Base-by-base conservation (phyloP, 1,284 basidiomycete species). In the Rhodotorula sp. region DNA sequence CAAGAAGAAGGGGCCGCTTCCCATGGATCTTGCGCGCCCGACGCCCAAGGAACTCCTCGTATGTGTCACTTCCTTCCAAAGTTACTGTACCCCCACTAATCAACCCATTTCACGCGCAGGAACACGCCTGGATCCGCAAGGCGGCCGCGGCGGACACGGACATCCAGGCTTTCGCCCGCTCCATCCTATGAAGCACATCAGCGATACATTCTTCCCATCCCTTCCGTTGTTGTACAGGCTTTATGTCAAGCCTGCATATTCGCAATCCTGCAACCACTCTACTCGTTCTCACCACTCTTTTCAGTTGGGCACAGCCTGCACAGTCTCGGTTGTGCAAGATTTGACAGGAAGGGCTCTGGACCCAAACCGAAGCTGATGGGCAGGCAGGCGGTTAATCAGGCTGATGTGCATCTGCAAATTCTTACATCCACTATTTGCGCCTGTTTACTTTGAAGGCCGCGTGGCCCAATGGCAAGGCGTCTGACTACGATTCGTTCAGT, bases 11-110 rank as follows among this genome's bases (percentile, higher is more conserved):
- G 73, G 73, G 7, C 71, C 71, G 46, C 44, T 74, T 56, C 73
- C 73, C 30, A 67, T 61, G 19, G 71, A 68, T 17, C 32, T 68
- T 3, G 71, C 68, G 32, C 82, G 92, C 76, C 86, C 85, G 79
- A 90, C 89, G 52, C 92, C 92, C 7, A 91, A 90, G 81, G 89
- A 91, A 68, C 81, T 94, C 24, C 79, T 94, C 79, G 91, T 78
- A 62, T 39, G 76, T 17, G 10, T 24, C 20, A 2, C 8, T 29
- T 13, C 19, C 49, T 10, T 27, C 51, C n/a, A 7, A 1, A 11
- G 19, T 20, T 10, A 27, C 24, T 11, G 13, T 39, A n/a, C 29
- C 56, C 8, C n/a, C 13, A 11, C 7, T 62, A n/a, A 32, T 13
- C 51, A 30, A 49, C 13, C 2, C 4, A 39, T 20, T 24, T 19